Evolutionary conservation across 108 stramenopile species (phyloP).

Genomic region (Pseudonitzschia multistriata): DNA sequence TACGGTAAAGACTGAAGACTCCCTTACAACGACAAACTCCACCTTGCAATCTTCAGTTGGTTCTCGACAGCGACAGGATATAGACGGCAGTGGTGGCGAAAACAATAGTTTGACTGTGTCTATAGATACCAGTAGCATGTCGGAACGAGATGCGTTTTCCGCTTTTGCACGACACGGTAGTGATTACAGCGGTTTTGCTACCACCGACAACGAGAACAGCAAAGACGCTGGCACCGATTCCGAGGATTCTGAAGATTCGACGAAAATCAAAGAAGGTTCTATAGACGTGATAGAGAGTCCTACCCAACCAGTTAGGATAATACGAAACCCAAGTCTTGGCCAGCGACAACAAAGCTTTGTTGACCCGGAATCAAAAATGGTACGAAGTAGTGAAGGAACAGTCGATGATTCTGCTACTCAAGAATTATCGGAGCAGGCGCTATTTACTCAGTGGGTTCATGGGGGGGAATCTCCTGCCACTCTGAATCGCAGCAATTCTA

Average conservation of each 20-base stretch:
- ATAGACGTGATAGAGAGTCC: background rate
- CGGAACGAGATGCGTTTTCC: conserved; percentile 58
- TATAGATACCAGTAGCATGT: conserved; percentile 17
- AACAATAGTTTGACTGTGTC: background rate
- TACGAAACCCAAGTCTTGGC: background rate
- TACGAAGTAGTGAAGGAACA: background rate
- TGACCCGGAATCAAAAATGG: background rate
- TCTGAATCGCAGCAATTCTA: background rate
- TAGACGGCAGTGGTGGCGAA: background rate
- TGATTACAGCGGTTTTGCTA: background rate
- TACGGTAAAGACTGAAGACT: background rate
- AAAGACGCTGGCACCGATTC: background rate
- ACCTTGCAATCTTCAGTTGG: background rate
- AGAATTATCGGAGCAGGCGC: conserved; percentile 22
- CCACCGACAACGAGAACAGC: background rate
- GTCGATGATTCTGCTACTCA: background rate
- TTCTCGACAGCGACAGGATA: conserved; percentile 7
- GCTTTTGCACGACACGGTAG: conserved; percentile 54
- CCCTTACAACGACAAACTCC: background rate
- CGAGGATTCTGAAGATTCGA: background rate
- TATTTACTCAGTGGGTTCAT: conserved; percentile 45
- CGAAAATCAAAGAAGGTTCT: background rate
- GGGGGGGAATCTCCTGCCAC: conserved; percentile 20
- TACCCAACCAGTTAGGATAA: background rate
- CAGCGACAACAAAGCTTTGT: background rate